Evolutionary conservation across 2,329 filamentous ascomycete genomes (phyloP).

Genomic region (Verticillium nubilum): DNA sequence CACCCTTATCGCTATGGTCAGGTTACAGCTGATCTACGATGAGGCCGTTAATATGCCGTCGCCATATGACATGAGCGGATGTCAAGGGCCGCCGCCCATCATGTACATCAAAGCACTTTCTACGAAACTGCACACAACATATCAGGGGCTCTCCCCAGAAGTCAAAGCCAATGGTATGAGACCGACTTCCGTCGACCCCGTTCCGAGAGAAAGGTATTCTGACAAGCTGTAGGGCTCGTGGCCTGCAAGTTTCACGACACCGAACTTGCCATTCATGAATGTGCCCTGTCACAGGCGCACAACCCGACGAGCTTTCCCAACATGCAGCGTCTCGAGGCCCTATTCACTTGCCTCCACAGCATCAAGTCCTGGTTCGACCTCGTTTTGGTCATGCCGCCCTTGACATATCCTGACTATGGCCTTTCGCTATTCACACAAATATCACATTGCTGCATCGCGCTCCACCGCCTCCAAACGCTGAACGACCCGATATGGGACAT

Average conservation of each 20-base stretch:
- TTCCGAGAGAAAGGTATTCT: not conserved
- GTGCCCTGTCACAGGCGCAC: slow-evolving; percentile 1
- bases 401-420: slow-evolving; percentile 22
- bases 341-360: slow-evolving; percentile 21
- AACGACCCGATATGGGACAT: slow-evolving; percentile 34
- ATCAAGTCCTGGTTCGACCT: slow-evolving; percentile 20
- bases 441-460: slow-evolving; percentile 23
- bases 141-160: slow-evolving; percentile 15
- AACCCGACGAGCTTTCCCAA: slow-evolving; percentile 14
- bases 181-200: not conserved
- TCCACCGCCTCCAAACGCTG: slow-evolving; percentile 24
- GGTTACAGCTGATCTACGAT: slow-evolving; percentile 25
- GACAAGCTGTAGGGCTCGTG: slow-evolving; percentile 22
- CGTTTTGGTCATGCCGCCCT: slow-evolving; percentile 24
- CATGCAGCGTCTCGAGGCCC: slow-evolving; percentile 17
- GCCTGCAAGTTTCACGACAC: slow-evolving; percentile 26
- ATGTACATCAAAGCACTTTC: slow-evolving; percentile 23
- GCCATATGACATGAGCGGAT: slow-evolving; percentile 7
- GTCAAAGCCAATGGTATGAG: slow-evolving; percentile 23
- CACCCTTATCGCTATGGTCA: slow-evolving; percentile 35
- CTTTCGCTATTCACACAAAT: slow-evolving; percentile 28
- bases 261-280: slow-evolving; percentile 31
- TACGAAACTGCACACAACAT: slow-evolving; percentile 18
- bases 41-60: slow-evolving; percentile 15
- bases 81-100: slow-evolving; percentile 9